These are phyloP conservation scores for Styphnolobium japonicum DNA, from an alignment of 306 rosid species.

Conservation along the genomic window DNA sequence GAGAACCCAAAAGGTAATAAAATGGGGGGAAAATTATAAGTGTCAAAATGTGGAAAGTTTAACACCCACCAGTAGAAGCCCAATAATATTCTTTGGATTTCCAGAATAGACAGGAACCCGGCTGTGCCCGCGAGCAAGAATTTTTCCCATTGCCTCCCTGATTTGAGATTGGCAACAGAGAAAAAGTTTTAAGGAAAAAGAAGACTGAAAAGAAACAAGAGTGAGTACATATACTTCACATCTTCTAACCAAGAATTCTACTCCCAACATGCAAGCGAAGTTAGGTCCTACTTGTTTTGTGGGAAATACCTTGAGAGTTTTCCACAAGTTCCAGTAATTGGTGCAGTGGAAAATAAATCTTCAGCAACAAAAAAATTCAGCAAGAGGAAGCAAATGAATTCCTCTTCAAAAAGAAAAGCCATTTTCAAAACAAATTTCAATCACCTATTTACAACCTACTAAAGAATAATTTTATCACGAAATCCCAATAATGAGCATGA, in stretches of 20 bases:
- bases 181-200: not conserved
- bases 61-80: conserved; percentile 79
- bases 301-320: not conserved
- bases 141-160: conserved; percentile 98
- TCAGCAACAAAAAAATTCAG: not conserved
- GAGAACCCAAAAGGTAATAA: not conserved
- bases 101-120: conserved; percentile 99
- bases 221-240: not conserved
- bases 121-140: conserved; percentile 98
- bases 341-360: not conserved
- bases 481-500: no score
- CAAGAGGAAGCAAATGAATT: not conserved
- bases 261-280: not conserved
- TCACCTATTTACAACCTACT: conserved; percentile 6
- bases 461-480: not conserved
- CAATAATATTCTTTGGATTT: conserved; percentile 83
- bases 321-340: not conserved
- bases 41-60: conserved; percentile 6
- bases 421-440: conserved; percentile 6
- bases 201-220: not conserved
- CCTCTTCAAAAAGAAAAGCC: not conserved
- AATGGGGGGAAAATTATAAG: not conserved
- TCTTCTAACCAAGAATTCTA: not conserved
- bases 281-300: not conserved
- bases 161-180: conserved; percentile 23